These are phyloP conservation scores for Dactylis glomerata DNA, from an alignment of 176 grass and related monocot species.

Conservation along the genomic window DNA sequence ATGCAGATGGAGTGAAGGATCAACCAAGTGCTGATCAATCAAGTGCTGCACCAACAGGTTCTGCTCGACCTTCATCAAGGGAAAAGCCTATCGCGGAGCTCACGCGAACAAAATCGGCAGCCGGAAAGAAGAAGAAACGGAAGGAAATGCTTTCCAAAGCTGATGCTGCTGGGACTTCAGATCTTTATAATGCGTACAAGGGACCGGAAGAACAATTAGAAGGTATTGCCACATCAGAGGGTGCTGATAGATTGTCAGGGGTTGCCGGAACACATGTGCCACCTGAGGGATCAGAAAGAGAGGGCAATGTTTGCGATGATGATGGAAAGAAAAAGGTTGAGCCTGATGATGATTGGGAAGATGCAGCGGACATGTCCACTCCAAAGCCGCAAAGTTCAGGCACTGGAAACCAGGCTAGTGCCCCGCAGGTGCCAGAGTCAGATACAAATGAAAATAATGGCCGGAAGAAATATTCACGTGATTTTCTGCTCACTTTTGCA, in stretches of 20 bases:
- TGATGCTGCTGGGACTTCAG: slow-evolving; percentile 84
- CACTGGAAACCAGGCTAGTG: slow-evolving; percentile 20
- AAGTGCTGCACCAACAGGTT: slow-evolving; percentile 16
- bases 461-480: slow-evolving; percentile 79
- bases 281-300: slow-evolving; percentile 39
- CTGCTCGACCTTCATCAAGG: slow-evolving; percentile 38
- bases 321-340: slow-evolving; percentile 62
- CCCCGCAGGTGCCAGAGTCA: slow-evolving; percentile 15
- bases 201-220: slow-evolving; percentile 73
- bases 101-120: slow-evolving; percentile 40
- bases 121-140: slow-evolving; percentile 56
- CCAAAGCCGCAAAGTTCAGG: slow-evolving; percentile 54
- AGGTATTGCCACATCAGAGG: slow-evolving; percentile 21
- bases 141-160: slow-evolving; percentile 93
- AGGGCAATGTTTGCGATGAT: slow-evolving; percentile 42
- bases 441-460: slow-evolving; percentile 40
- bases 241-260: slow-evolving; percentile 31
- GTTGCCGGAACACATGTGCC: slow-evolving; percentile 22
- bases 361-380: slow-evolving; percentile 83
- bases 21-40: slow-evolving; percentile 39
- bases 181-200: slow-evolving; percentile 96
- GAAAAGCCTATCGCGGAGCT: slow-evolving; percentile 61
- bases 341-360: slow-evolving; percentile 92
- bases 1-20: slow-evolving; percentile 39
- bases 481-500: slow-evolving; percentile 75